Conservation (phyloP, 495 filamentous ascomycete species). For the Tuber umbilicatum region DNA sequence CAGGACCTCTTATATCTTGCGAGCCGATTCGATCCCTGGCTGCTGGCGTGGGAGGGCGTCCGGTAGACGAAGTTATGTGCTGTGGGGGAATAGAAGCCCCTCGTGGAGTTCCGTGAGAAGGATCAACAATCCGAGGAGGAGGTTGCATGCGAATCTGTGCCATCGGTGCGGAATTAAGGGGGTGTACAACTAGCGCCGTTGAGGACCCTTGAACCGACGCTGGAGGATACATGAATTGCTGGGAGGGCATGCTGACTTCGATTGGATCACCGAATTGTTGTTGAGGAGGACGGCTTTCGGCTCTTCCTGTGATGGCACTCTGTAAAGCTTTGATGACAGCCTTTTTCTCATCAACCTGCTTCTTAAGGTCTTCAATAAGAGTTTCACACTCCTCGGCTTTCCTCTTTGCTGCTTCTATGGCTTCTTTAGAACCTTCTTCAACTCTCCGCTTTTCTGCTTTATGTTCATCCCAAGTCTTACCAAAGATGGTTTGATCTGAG, state of each 20-base stretch:
- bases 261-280: background rate
- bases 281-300: background rate
- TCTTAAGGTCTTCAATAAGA: constrained; percentile 3
- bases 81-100: background rate
- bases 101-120: background rate
- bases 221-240: background rate
- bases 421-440: constrained; percentile 14
- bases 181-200: background rate
- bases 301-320: constrained; percentile 12
- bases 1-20: background rate
- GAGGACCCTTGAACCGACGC: background rate
- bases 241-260: background rate
- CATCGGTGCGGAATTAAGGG: background rate
- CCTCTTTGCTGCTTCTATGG: constrained; percentile 17
- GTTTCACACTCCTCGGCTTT: constrained; percentile 6
- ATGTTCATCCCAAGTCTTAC: constrained; percentile 32
- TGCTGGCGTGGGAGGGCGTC: background rate
- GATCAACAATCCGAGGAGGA: background rate
- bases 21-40: background rate
- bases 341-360: constrained; percentile 17
- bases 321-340: constrained; percentile 21
- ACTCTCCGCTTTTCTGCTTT: constrained; percentile 21
- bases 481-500: constrained; percentile 7
- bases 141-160: background rate
- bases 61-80: background rate